Percentiles rank a stretch among this genome's conserved stretches.
These are phyloP conservation scores for Biancaea sappan DNA, from an alignment of 306 rosid genomes.

Conservation along the genomic window DNA sequence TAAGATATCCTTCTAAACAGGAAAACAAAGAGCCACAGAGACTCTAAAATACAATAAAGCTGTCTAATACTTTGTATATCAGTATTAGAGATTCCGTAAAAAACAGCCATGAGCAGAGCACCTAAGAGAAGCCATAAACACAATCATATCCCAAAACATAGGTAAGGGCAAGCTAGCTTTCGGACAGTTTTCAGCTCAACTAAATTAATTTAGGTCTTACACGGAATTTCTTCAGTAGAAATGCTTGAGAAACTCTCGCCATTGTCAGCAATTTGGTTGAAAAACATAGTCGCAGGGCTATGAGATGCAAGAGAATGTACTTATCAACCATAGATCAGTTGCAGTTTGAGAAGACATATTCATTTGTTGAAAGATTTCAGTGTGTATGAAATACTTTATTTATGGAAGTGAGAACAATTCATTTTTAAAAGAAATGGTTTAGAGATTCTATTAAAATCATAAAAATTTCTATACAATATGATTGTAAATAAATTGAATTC, in stretches of 20 bases:
- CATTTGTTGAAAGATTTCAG: slow-evolving; percentile 1
- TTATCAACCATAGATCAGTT: not conserved
- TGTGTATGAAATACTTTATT: not conserved
- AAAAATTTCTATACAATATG: not conserved
- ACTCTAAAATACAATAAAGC: not conserved
- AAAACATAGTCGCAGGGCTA: slow-evolving; percentile 8
- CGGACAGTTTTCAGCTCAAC: not conserved
- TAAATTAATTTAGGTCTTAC: not conserved
- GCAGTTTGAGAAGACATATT: slow-evolving; percentile 8
- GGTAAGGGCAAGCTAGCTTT: not conserved
- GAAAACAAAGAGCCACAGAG: not conserved
- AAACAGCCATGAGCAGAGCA: not conserved
- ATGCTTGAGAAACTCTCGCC: not conserved
- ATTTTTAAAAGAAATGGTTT: not conserved
- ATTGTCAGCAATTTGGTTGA: slow-evolving; percentile 10
- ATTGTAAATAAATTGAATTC: not conserved
- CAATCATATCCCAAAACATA: not conserved
- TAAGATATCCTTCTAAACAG: not conserved
- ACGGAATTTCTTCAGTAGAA: not conserved
- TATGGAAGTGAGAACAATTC: not conserved
- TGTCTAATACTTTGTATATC: not conserved
- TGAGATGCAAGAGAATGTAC: not conserved
- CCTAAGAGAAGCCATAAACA: not conserved
- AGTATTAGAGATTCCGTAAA: not conserved
- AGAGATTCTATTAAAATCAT: not conserved